A percentile compares a stretch with the other conserved stretches of the same genome.
phyloP scores from a whole-genome alignment of 306 rosid genomes.

The Biancaea sappan region DNA sequence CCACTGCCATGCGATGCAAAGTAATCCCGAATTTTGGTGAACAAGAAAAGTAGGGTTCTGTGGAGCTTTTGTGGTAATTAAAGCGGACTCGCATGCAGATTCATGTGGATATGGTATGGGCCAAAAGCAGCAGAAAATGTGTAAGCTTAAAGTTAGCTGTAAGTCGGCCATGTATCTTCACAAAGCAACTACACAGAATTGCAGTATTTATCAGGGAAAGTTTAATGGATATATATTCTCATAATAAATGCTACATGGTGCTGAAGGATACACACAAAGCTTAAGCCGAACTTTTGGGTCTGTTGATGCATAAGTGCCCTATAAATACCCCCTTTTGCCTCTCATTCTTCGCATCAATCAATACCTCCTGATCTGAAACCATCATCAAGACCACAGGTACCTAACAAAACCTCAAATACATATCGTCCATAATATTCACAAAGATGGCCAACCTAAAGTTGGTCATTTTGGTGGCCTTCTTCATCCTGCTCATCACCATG shows the following conservation, averaged over 20 bases:
- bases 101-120: neutral
- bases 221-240: too few species aligned
- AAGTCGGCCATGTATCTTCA: neutral
- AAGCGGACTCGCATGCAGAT: too few species aligned
- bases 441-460: slow-evolving; percentile 50
- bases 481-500: slow-evolving; percentile 44
- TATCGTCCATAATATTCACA: neutral
- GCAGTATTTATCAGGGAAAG: too few species aligned
- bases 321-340: slow-evolving; percentile 18
- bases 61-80: too few species aligned
- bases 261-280: slow-evolving; percentile 29
- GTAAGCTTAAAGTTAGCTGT: neutral
- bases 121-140: neutral
- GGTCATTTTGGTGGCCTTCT: slow-evolving; percentile 39
- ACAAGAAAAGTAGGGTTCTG: too few species aligned
- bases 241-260: neutral
- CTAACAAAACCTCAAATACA: neutral
- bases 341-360: slow-evolving; percentile 17
- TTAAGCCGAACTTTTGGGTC: slow-evolving; percentile 47
- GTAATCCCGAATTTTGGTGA: too few species aligned
- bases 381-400: slow-evolving; percentile 33
- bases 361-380: slow-evolving; percentile 33
- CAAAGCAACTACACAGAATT: slow-evolving; percentile 26
- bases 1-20: too few species aligned
- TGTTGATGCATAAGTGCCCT: slow-evolving; percentile 2